Evolutionary conservation across 2,329 filamentous ascomycete genomes (phyloP).

Genomic region (Fusarium succisae): DNA sequence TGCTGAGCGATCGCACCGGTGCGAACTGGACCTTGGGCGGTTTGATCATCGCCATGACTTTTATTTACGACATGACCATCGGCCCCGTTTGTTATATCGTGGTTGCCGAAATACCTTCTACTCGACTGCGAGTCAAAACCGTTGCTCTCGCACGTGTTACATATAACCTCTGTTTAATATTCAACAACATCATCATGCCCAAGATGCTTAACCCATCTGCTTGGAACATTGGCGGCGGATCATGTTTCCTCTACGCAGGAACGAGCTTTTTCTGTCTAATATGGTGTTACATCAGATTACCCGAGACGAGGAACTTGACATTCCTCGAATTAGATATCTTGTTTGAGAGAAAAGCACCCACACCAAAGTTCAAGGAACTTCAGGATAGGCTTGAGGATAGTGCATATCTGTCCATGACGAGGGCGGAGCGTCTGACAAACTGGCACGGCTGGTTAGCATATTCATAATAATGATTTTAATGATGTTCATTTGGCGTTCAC

Average conservation of each 20-base stretch:
- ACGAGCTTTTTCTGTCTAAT: conserved; percentile 34
- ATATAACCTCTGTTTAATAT: conserved; percentile 37
- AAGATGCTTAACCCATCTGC: conserved; percentile 43
- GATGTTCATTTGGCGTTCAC: background rate
- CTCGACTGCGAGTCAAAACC: conserved; percentile 52
- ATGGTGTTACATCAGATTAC: conserved; percentile 44
- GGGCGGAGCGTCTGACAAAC: conserved; percentile 32
- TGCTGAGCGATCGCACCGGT: conserved; percentile 37
- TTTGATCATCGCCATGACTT: conserved; percentile 54
- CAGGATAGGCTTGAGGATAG: conserved; percentile 34
- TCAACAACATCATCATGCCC: conserved; percentile 43
- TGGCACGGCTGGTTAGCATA: conserved; percentile 42
- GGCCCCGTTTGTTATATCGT: conserved; percentile 47
- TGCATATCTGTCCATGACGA: conserved; percentile 31
- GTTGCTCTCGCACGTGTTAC: conserved; percentile 50
- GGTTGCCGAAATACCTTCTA: conserved; percentile 52
- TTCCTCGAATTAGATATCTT: conserved; percentile 43
- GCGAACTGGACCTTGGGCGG: conserved; percentile 49
- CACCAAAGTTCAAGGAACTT: conserved; percentile 46
- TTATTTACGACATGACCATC: conserved; percentile 47
- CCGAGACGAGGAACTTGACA: conserved; percentile 42
- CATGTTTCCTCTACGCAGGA: conserved; percentile 37
- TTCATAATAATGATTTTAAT: conserved; percentile 23
- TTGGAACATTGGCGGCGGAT: conserved; percentile 41
- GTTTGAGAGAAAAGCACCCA: conserved; percentile 42